These are phyloP conservation scores for Raphanus raphanistrum DNA, from an alignment of 345 rosid species.

Conservation along the genomic window DNA sequence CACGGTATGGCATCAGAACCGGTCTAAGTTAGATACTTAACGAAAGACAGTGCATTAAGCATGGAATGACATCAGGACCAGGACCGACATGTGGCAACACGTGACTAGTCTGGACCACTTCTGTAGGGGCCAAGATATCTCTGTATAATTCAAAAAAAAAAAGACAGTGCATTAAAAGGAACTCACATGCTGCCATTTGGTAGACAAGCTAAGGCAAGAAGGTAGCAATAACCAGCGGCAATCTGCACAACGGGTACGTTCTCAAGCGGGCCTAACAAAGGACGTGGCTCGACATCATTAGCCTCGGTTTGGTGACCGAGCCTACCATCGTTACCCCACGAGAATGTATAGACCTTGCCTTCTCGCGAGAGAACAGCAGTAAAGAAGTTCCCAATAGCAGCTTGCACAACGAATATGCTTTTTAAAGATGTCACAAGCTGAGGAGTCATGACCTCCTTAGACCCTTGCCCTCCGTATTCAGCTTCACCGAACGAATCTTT, in stretches of 20 bases:
- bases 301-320: slow-evolving; percentile 90
- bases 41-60: too few relatives aligned
- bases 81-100: too few relatives aligned
- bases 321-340: slow-evolving; percentile 78
- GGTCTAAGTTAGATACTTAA: not conserved
- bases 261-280: slow-evolving; percentile 86
- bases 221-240: slow-evolving; percentile 96
- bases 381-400: slow-evolving; percentile 89
- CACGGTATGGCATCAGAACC: not conserved
- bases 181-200: slow-evolving; percentile 98
- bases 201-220: slow-evolving; percentile 93
- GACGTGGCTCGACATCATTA: slow-evolving; percentile 73
- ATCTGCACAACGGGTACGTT: slow-evolving; percentile 88
- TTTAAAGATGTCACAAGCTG: slow-evolving; percentile 78
- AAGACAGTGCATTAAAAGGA: slow-evolving; percentile 1
- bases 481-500: slow-evolving; percentile 89
- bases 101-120: too few relatives aligned
- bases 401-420: slow-evolving; percentile 89
- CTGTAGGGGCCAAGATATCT: too few relatives aligned
- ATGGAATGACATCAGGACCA: too few relatives aligned
- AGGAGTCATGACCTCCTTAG: slow-evolving; percentile 63
- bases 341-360: slow-evolving; percentile 90
- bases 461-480: slow-evolving; percentile 68
- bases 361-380: slow-evolving; percentile 92
- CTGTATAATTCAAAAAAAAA: too few relatives aligned